A percentile compares a stretch with the other conserved stretches of the same genome.
phyloP scores from a whole-genome alignment of 1,139 yeast genomes.

The Suhomyces coccinellae region DNA sequence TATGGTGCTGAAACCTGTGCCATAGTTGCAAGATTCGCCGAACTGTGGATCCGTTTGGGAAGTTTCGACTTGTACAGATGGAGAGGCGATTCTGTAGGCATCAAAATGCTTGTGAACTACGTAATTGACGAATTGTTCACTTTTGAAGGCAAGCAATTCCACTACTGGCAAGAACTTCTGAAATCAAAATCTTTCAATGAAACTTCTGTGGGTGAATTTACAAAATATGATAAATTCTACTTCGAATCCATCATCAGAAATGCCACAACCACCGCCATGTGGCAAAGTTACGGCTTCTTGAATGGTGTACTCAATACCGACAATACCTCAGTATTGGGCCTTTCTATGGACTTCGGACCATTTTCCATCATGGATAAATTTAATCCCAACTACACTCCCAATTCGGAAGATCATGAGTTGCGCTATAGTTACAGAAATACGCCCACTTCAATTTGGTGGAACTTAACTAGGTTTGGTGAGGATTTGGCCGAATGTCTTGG shows the following conservation, averaged over 20 bases:
- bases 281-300: conserved; percentile 91
- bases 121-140: conserved; percentile 66
- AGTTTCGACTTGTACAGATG: conserved; percentile 83
- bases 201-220: conserved; percentile 36
- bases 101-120: conserved; percentile 66
- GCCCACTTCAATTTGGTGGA: conserved; percentile 94
- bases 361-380: conserved; percentile 86
- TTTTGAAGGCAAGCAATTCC: conserved; percentile 34
- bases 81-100: conserved; percentile 67
- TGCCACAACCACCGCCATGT: conserved; percentile 75
- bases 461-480: conserved; percentile 81
- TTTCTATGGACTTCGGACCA: conserved; percentile 93
- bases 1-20: conserved; percentile 79
- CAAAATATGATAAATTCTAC: conserved; percentile 71
- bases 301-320: conserved; percentile 96
- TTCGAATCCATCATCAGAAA: conserved; percentile 69
- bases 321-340: conserved; percentile 82
- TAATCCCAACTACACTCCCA: conserved; percentile 81
- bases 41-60: conserved; percentile 85
- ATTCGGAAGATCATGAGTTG: conserved; percentile 74
- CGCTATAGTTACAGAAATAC: conserved; percentile 81
- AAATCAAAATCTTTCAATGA: conserved; percentile 23
- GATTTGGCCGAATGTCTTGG: conserved; percentile 80
- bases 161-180: conserved; percentile 27
- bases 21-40: conserved; percentile 79